A percentile compares a stretch with the other conserved stretches of the same genome.
These are phyloP conservation scores for Fusarium foetens DNA, from an alignment of 2,329 filamentous ascomycete genomes.

Conservation along the genomic window DNA sequence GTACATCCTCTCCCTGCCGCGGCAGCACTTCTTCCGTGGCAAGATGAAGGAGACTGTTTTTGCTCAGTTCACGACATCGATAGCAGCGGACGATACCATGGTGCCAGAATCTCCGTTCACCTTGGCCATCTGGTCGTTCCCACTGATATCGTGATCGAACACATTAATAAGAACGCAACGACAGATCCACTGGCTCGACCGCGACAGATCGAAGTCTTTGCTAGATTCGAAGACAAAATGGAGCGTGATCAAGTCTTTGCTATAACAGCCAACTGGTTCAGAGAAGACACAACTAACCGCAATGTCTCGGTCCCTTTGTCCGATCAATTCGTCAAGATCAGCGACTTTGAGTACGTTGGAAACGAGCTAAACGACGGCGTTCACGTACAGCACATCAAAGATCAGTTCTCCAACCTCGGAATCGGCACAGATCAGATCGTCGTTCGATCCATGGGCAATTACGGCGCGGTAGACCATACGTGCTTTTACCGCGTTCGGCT, in stretches of 20 bases:
- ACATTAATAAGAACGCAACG: conserved; percentile 71
- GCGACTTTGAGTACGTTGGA: conserved; percentile 64
- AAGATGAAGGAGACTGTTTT: conserved; percentile 88
- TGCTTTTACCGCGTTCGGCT: conserved; percentile 73
- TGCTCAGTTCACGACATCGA: conserved; percentile 68
- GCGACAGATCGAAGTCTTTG: conserved; percentile 76
- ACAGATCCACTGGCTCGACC: conserved; percentile 72
- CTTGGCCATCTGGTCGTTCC: conserved; percentile 69
- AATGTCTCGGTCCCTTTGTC: conserved; percentile 46
- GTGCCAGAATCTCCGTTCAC: conserved; percentile 73
- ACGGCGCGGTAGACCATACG: conserved; percentile 67
- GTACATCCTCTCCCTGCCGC: conserved; percentile 50
- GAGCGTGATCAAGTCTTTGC: conserved; percentile 57
- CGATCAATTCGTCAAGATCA: conserved; percentile 66
- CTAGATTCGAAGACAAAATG: conserved; percentile 60
- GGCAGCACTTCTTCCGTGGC: conserved; percentile 74
- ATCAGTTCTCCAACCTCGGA: conserved; percentile 59
- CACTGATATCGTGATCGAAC: conserved; percentile 76
- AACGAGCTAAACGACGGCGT: conserved; percentile 55
- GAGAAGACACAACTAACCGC: conserved; percentile 44
- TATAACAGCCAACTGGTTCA: conserved; percentile 49
- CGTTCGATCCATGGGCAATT: conserved; percentile 67
- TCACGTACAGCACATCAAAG: conserved; percentile 64
- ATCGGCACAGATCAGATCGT: conserved; percentile 63
- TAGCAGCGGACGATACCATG: conserved; percentile 57